These are phyloP conservation scores for Candida awuae DNA, from an alignment of 805 yeast species.

Conservation along the genomic window DNA sequence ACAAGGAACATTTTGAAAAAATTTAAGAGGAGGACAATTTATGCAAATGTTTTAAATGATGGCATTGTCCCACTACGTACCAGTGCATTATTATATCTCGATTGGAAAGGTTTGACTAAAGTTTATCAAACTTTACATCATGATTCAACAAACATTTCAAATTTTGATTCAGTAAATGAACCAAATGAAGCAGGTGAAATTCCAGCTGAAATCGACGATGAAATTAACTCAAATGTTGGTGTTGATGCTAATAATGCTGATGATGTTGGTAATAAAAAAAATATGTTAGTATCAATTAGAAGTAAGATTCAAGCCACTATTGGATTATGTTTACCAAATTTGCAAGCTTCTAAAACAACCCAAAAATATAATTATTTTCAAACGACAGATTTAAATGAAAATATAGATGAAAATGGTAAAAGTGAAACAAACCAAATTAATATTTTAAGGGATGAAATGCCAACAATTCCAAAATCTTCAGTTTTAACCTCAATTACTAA, in stretches of 20 bases:
- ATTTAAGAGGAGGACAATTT: slow-evolving; percentile 68
- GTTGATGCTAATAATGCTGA: too few relatives aligned
- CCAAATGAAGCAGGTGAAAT: slow-evolving; percentile 25
- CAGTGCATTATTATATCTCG: slow-evolving; percentile 74
- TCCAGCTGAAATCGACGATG: slow-evolving; percentile 22
- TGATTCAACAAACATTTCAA: slow-evolving; percentile 10
- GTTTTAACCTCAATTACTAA: slow-evolving; percentile 72
- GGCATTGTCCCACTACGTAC: slow-evolving; percentile 95
- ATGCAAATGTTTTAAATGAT: slow-evolving; percentile 86
- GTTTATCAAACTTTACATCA: slow-evolving; percentile 30
- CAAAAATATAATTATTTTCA: slow-evolving; percentile 26
- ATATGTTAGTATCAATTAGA: slow-evolving; percentile 17
- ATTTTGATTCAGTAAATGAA: background rate
- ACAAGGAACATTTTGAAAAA: slow-evolving; percentile 53
- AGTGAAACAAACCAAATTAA: slow-evolving; percentile 12
- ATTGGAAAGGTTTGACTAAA: slow-evolving; percentile 65
- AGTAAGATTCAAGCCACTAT: slow-evolving; percentile 35
- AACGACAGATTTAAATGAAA: slow-evolving; percentile 18
- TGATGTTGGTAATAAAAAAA: too few relatives aligned
- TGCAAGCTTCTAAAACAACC: slow-evolving; percentile 16
- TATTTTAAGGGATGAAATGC: slow-evolving; percentile 4
- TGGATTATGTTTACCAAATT: slow-evolving; percentile 33
- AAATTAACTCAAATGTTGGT: slow-evolving; percentile 1
- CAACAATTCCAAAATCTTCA: slow-evolving; percentile 57
- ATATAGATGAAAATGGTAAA: slow-evolving; percentile 12